These are phyloP conservation scores for Eucalyptus caleyi DNA, from an alignment of 345 rosid species.

Conservation along the genomic window DNA sequence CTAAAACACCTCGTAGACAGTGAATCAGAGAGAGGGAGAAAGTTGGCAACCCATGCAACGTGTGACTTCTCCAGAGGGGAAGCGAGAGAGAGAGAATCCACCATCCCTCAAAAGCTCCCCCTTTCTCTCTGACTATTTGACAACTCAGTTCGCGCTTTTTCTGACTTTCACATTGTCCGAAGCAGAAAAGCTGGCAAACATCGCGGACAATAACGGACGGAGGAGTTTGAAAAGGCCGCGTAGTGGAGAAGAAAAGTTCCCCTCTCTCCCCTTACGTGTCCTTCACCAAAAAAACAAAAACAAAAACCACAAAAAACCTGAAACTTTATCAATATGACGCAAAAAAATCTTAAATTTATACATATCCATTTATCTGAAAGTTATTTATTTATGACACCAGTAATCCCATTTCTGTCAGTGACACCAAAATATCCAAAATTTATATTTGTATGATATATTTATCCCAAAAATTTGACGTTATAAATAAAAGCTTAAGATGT, in stretches of 20 bases:
- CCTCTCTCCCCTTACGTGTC: neutral
- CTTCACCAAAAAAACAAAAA: neutral
- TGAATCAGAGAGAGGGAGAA: neutral
- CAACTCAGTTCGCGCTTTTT: neutral
- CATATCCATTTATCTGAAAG: too few relatives aligned
- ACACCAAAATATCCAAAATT: too few relatives aligned
- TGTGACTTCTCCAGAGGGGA: neutral
- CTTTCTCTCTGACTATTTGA: neutral
- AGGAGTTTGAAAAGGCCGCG: neutral
- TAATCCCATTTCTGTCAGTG: too few relatives aligned
- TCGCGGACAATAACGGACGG: neutral
- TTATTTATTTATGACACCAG: too few relatives aligned
- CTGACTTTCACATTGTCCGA: neutral
- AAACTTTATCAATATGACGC: too few relatives aligned
- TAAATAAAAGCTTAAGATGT: too few relatives aligned
- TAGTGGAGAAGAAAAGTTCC: neutral
- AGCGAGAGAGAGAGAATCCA: neutral
- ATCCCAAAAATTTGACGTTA: accelerated
- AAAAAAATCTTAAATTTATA: too few relatives aligned
- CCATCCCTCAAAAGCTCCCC: neutral
- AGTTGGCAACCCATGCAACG: neutral
- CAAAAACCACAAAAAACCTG: too few relatives aligned
- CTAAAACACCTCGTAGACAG: neutral
- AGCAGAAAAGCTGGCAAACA: neutral
- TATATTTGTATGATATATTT: accelerated